These are phyloP conservation scores for Acanthamoeba divionensis DNA, from an alignment of 208 protist genomes.

Conservation along the genomic window DNA sequence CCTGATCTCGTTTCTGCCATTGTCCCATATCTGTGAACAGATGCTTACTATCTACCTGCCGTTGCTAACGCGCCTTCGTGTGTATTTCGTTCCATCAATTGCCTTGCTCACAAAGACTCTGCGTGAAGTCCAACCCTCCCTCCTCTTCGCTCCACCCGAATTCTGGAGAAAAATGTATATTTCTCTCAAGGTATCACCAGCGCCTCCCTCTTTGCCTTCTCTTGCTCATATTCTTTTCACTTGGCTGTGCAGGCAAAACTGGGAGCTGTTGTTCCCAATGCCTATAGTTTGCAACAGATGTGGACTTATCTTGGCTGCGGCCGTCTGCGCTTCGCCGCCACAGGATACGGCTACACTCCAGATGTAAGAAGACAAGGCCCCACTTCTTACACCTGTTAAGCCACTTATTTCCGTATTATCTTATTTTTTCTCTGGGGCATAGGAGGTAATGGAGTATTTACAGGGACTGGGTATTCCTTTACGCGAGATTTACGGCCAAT, in stretches of 20 bases:
- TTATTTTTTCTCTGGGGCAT: not conserved
- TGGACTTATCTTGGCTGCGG: not conserved
- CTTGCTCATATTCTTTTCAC: too few relatives aligned
- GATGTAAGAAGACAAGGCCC: too few relatives aligned
- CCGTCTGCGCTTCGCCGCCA: not conserved
- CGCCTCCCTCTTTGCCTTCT: too few relatives aligned
- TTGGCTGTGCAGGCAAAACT: not conserved
- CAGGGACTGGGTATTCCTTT: not conserved
- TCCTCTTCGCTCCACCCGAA: slow-evolving; percentile 10
- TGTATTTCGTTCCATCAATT: not conserved
- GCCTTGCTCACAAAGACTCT: not conserved
- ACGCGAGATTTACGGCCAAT: not conserved
- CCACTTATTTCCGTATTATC: too few relatives aligned
- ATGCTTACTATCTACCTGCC: slow-evolving; percentile 6
- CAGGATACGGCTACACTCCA: not conserved
- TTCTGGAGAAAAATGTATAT: slow-evolving; percentile 7
- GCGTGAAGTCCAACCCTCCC: not conserved
- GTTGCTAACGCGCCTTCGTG: not conserved
- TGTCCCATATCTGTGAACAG: slow-evolving; percentile 3
- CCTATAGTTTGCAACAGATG: not conserved
- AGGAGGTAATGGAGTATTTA: not conserved
- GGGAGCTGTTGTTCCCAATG: not conserved
- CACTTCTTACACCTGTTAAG: too few relatives aligned
- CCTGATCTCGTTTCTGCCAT: not conserved
- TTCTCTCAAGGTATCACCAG: not conserved